Evolutionary conservation across 306 rosid species (phyloP).

Genomic region (Morella rubra): DNA sequence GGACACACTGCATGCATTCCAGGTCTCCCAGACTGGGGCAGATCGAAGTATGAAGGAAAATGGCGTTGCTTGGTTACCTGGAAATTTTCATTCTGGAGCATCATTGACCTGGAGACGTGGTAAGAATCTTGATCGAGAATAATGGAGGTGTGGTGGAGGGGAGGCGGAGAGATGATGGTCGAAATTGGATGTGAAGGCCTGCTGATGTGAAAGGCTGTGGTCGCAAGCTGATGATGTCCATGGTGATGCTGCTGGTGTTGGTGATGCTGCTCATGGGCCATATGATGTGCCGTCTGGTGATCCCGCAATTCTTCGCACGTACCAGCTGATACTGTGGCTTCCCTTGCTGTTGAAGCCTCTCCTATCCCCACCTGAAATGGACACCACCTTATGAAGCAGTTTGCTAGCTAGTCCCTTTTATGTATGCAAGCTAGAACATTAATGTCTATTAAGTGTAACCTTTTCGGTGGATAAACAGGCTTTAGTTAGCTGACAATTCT

Average conservation of each 20-base stretch:
- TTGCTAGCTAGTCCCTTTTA: constrained; percentile 36
- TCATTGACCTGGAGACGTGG: constrained; percentile 53
- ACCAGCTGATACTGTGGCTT: constrained; percentile 39
- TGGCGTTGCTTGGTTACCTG: constrained; percentile 49
- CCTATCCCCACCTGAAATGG: constrained; percentile 75
- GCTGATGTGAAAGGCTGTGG: constrained; percentile 58
- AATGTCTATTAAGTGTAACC: constrained; percentile 10
- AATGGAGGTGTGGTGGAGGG: constrained; percentile 74
- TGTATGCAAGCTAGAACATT: background rate
- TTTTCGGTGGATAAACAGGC: constrained; percentile 26
- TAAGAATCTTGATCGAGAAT: constrained; percentile 74
- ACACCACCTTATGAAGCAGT: constrained; percentile 14
- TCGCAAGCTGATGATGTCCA: constrained; percentile 49
- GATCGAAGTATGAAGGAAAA: background rate
- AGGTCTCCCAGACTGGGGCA: too few species aligned
- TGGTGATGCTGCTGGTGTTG: constrained; percentile 42
- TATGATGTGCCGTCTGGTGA: constrained; percentile 33
- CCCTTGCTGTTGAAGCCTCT: constrained; percentile 65
- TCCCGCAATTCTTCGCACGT: constrained; percentile 58
- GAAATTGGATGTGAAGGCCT: constrained; percentile 74
- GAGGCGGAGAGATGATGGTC: constrained; percentile 69
- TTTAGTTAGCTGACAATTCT: constrained; percentile 45
- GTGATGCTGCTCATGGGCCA: constrained; percentile 45
- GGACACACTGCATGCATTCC: too few species aligned
- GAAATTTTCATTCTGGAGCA: constrained; percentile 74